phyloP scores from a whole-genome alignment of 2,329 filamentous ascomycete species.

The Neonectria coccinea region DNA sequence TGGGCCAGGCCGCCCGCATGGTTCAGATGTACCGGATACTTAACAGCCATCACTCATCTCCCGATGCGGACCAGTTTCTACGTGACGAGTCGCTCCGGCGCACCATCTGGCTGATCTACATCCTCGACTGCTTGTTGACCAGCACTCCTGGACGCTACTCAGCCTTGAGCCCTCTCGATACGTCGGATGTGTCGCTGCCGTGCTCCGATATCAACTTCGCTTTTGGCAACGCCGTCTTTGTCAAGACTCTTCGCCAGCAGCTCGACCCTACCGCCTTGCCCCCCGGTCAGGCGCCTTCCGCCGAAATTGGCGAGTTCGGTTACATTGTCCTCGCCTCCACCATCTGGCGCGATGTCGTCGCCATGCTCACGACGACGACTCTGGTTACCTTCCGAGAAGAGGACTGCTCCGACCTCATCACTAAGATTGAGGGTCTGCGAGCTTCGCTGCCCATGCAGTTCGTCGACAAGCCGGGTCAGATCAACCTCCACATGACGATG shows the following conservation, averaged over 20 bases:
- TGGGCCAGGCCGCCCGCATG: conserved; percentile 73
- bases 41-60: conserved; percentile 64
- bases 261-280: conserved; percentile 50
- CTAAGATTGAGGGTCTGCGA: conserved; percentile 67
- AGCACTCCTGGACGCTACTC: conserved; percentile 71
- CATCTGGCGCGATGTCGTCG: conserved; percentile 71
- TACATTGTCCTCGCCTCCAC: conserved; percentile 71
- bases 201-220: conserved; percentile 73
- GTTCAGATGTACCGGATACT: conserved; percentile 73
- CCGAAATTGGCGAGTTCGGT: conserved; percentile 70
- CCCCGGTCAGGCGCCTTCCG: conserved; percentile 54
- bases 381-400: conserved; percentile 66
- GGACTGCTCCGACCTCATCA: conserved; percentile 62
- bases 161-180: conserved; percentile 66
- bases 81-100: conserved; percentile 72
- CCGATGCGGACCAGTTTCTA: conserved; percentile 68
- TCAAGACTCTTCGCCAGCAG: conserved; percentile 65
- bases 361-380: conserved; percentile 68
- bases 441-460: conserved; percentile 69
- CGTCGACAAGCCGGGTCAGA: conserved; percentile 70
- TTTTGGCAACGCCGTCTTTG: conserved; percentile 69
- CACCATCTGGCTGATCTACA: conserved; percentile 72
- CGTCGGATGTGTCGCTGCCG: conserved; percentile 67
- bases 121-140: conserved; percentile 71
- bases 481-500: conserved; percentile 73